Conservation (phyloP, 2,329 filamentous ascomycete species). For the Exophiala spinifera region DNA sequence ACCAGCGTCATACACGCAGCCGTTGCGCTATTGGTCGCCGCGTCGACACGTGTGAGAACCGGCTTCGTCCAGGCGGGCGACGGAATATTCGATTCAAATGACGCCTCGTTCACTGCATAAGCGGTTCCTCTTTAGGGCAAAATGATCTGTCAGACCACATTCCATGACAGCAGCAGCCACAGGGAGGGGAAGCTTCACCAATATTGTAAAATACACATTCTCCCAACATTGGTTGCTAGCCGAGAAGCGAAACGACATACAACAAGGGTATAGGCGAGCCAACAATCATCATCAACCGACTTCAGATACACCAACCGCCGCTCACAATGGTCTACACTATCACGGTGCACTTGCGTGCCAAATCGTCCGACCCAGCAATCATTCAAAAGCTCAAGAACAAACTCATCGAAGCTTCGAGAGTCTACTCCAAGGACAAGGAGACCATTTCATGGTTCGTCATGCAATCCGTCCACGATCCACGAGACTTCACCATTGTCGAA, state of each 20-base stretch:
- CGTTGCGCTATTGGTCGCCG: not conserved
- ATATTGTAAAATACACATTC: too few species aligned
- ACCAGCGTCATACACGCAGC: slow-evolving; percentile 8
- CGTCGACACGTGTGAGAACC: not conserved
- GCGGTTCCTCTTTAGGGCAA: too few species aligned
- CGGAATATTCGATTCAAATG: too few species aligned
- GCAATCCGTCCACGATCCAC: slow-evolving; percentile 66
- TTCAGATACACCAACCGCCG: not conserved
- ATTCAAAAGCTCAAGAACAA: slow-evolving; percentile 68
- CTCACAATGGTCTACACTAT: slow-evolving; percentile 30
- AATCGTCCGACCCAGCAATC: slow-evolving; percentile 59
- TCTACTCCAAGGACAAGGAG: slow-evolving; percentile 71
- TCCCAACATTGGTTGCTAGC: too few species aligned
- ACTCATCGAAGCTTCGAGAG: slow-evolving; percentile 69
- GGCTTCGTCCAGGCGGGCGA: not conserved
- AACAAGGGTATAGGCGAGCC: too few species aligned
- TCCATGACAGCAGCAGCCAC: too few species aligned
- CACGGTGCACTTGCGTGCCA: slow-evolving; percentile 57
- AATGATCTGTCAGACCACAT: too few species aligned
- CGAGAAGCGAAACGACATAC: too few species aligned
- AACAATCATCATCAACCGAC: not conserved
- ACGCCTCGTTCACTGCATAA: too few species aligned
- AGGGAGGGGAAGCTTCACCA: too few species aligned
- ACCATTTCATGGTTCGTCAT: slow-evolving; percentile 72
- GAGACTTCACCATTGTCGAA: slow-evolving; percentile 73